phyloP scores from a whole-genome alignment of 1,284 basidiomycete genomes.

The Salmacisia buchloeana region DNA sequence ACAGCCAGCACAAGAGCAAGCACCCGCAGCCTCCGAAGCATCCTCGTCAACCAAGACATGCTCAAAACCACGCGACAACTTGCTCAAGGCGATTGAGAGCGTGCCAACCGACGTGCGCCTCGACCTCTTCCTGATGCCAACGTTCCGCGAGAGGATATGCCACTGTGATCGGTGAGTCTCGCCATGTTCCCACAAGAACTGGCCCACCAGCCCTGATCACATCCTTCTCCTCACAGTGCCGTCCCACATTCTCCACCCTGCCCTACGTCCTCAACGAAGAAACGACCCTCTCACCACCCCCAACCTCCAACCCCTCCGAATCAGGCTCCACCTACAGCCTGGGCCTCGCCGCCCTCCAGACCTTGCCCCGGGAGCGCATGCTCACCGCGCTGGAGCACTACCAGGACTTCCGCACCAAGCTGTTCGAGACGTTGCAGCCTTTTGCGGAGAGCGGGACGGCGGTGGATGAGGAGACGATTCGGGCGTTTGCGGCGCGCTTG shows the following conservation, averaged over 20 bases:
- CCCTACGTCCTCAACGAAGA: constrained; percentile 51
- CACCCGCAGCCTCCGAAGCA: background rate
- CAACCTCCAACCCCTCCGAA: constrained; percentile 10
- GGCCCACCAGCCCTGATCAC: too few species aligned
- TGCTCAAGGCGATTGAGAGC: background rate
- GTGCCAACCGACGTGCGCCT: constrained; percentile 10
- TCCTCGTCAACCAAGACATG: background rate
- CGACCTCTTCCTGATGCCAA: constrained; percentile 47
- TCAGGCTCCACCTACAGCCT: constrained; percentile 49
- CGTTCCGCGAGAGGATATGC: constrained; percentile 49
- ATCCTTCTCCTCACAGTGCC: constrained; percentile 22
- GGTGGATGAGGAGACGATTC: constrained; percentile 49
- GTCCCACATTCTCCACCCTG: constrained; percentile 24
- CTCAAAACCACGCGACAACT: background rate
- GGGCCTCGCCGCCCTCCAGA: constrained; percentile 49
- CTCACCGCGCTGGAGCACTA: constrained; percentile 51
- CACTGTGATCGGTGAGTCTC: constrained; percentile 39
- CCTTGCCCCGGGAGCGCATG: constrained; percentile 51
- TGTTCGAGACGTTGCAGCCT: constrained; percentile 51
- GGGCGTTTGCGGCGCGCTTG: constrained; percentile 31
- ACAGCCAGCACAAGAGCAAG: background rate
- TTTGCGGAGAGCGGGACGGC: constrained; percentile 48
- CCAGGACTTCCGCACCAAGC: constrained; percentile 45
- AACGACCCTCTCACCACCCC: constrained; percentile 49
- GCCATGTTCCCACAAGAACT: constrained; percentile 13